These are phyloP conservation scores for Cicer cuneatum DNA, from an alignment of 306 rosid genomes.

Conservation along the genomic window DNA sequence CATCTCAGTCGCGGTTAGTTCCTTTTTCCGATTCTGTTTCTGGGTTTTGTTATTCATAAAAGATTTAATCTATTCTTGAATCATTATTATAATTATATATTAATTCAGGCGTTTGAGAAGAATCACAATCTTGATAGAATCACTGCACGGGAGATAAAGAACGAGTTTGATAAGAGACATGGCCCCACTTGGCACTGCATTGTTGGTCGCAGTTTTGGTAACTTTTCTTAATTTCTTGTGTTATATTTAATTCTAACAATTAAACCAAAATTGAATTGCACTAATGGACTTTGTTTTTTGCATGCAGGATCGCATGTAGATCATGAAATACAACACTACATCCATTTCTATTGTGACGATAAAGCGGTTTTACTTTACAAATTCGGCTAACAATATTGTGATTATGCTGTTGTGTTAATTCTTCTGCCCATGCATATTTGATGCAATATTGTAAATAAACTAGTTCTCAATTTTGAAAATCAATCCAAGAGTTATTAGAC, in stretches of 20 bases:
- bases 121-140: slow-evolving; percentile 76
- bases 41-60: slow-evolving; percentile 35
- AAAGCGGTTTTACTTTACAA: slow-evolving; percentile 88
- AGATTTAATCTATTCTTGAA: slow-evolving; percentile 9
- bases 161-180: slow-evolving; percentile 85
- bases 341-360: slow-evolving; percentile 89
- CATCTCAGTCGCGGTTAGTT: slow-evolving; percentile 73
- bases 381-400: slow-evolving; percentile 63
- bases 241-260: too few species aligned
- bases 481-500: too few species aligned
- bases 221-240: too few species aligned
- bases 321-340: slow-evolving; percentile 90
- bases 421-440: too few species aligned
- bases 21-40: slow-evolving; percentile 35
- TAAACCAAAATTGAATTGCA: too few species aligned
- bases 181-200: slow-evolving; percentile 98
- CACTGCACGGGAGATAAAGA: slow-evolving; percentile 83
- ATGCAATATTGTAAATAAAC: too few species aligned
- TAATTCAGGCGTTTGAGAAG: slow-evolving; percentile 78
- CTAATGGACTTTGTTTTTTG: too few species aligned
- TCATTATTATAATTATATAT: neutral
- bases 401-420: slow-evolving; percentile 40
- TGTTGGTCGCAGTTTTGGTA: slow-evolving; percentile 94
- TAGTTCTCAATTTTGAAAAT: too few species aligned
- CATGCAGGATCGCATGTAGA: slow-evolving; percentile 85